Conservation (phyloP, 164 flowering plant species). For the Nymphaea thermarum region DNA sequence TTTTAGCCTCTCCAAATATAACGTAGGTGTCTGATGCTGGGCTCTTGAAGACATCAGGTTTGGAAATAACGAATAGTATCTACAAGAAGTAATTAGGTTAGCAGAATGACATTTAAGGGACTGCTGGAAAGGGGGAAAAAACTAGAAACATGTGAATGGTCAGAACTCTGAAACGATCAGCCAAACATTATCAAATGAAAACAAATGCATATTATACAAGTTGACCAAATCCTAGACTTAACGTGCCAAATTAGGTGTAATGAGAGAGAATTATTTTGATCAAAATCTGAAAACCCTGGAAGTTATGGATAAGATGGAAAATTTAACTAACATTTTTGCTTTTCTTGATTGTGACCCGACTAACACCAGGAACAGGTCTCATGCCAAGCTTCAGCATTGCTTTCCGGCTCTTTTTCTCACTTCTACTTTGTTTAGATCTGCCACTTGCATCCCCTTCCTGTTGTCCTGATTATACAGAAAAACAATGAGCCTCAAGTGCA, state of each 20-base stretch:
- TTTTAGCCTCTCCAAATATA: constrained; percentile 28
- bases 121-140: too few species aligned
- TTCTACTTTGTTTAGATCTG: constrained; percentile 29
- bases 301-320: neutral
- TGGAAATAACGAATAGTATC: constrained; percentile 28
- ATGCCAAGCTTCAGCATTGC: constrained; percentile 32
- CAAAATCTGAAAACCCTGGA: too few species aligned
- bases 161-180: too few species aligned
- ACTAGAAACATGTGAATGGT: too few species aligned
- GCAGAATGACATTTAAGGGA: too few species aligned
- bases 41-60: constrained; percentile 73
- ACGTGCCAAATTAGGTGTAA: too few species aligned
- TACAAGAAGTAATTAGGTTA: neutral
- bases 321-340: constrained; percentile 21
- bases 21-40: constrained; percentile 35
- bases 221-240: too few species aligned
- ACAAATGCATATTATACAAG: too few species aligned
- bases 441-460: constrained; percentile 21
- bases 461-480: constrained; percentile 9
- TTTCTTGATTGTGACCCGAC: constrained; percentile 25
- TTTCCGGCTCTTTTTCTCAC: constrained; percentile 27
- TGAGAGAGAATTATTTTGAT: too few species aligned
- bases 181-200: too few species aligned
- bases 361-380: constrained; percentile 25
- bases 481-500: neutral